A percentile compares a stretch with the other conserved stretches of the same genome.
These are phyloP conservation scores for Colletotrichum abscissum DNA, from an alignment of 2,329 filamentous ascomycete genomes.

Conservation along the genomic window DNA sequence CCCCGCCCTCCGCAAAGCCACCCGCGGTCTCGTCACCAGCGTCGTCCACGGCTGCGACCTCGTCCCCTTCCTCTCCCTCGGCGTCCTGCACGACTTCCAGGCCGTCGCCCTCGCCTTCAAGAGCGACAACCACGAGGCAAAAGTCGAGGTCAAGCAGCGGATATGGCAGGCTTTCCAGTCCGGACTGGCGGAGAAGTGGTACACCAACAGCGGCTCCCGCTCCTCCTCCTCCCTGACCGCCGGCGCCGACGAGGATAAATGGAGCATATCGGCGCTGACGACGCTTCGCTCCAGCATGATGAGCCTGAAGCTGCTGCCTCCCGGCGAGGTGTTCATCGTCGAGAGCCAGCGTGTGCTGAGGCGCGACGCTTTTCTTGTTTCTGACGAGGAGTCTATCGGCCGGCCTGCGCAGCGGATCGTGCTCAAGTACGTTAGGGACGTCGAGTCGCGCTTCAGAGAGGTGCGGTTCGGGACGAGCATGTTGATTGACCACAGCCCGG, in stretches of 20 bases:
- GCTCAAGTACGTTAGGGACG: conserved; percentile 77
- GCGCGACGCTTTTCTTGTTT: conserved; percentile 69
- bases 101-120: conserved; percentile 79
- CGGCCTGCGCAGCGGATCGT: conserved; percentile 76
- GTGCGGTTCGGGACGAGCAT: conserved; percentile 78
- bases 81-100: conserved; percentile 80
- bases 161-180: conserved; percentile 74
- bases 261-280: conserved; percentile 76
- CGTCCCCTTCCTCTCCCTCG: conserved; percentile 79
- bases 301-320: conserved; percentile 76
- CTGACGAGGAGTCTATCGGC: conserved; percentile 63
- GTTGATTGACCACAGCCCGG: conserved; percentile 81
- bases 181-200: conserved; percentile 72
- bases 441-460: conserved; percentile 77
- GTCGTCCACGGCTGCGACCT: conserved; percentile 79
- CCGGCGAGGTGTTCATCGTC: conserved; percentile 80
- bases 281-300: conserved; percentile 75
- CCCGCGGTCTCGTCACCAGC: conserved; percentile 79
- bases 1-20: conserved; percentile 74
- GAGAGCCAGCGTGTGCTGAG: conserved; percentile 76
- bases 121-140: conserved; percentile 74
- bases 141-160: conserved; percentile 72
- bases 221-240: conserved; percentile 41
- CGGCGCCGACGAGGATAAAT: conserved; percentile 69
- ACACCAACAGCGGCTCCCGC: conserved; percentile 49